Evolutionary conservation across 2,329 filamentous ascomycete genomes (phyloP).

Genomic region (Cladosporium sp.): DNA sequence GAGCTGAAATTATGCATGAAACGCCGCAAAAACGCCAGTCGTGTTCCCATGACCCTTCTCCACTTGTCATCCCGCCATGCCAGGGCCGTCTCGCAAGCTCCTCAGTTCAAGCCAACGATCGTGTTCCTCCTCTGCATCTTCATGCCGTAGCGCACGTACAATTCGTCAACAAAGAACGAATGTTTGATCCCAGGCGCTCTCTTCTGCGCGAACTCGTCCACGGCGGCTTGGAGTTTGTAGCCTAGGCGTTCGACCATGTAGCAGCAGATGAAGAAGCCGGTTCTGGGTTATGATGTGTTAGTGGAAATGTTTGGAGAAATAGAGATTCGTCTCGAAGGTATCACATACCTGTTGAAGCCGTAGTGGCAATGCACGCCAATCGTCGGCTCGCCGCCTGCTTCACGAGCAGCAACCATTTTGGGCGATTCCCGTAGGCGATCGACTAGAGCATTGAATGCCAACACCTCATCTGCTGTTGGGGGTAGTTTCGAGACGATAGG

Average conservation of each 20-base stretch:
- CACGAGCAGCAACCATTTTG: constrained; percentile 40
- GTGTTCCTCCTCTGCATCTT: constrained; percentile 25
- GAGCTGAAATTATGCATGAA: constrained; percentile 10
- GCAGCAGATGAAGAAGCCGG: constrained; percentile 85
- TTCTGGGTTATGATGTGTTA: constrained; percentile 51
- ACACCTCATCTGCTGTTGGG: constrained; percentile 64
- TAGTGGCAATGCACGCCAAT: constrained; percentile 94
- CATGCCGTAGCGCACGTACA: constrained; percentile 75
- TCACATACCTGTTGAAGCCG: constrained; percentile 68
- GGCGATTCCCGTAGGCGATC: constrained; percentile 45
- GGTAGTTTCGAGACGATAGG: constrained; percentile 91
- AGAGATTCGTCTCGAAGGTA: not conserved
- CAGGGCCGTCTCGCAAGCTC: not conserved
- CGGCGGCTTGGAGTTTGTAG: constrained; percentile 72
- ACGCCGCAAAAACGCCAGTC: constrained; percentile 3
- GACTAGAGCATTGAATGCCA: constrained; percentile 61
- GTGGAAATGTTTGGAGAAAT: not conserved
- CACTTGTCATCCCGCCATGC: not conserved
- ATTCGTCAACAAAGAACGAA: constrained; percentile 80
- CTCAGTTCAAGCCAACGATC: constrained; percentile 21
- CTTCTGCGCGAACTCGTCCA: constrained; percentile 72
- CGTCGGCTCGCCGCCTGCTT: constrained; percentile 39
- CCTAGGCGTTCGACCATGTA: constrained; percentile 84
- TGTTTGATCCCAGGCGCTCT: constrained; percentile 85
- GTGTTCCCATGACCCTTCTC: not conserved